A percentile compares a stretch with the other conserved stretches of the same genome.
These are phyloP conservation scores for Lactarius akahatsu DNA, from an alignment of 768 basidiomycete genomes.

Conservation along the genomic window DNA sequence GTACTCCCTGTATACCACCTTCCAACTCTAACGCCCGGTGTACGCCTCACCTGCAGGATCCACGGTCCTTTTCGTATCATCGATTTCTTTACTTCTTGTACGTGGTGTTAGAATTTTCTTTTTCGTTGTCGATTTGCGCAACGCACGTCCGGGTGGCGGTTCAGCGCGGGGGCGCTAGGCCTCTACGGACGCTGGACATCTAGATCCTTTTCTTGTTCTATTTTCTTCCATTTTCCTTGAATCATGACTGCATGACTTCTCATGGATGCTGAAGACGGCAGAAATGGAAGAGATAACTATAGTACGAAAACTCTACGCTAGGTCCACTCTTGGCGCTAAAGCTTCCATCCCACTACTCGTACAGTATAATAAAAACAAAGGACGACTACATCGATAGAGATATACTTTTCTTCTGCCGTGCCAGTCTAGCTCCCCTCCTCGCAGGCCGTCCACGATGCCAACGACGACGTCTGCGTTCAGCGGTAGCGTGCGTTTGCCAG, in stretches of 20 bases:
- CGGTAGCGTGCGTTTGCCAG: too few species aligned
- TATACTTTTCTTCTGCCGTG: too few species aligned
- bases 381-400: too few species aligned
- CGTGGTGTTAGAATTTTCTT: not conserved
- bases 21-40: constrained; percentile 3
- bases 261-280: too few species aligned
- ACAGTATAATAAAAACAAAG: too few species aligned
- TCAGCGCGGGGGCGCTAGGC: not conserved
- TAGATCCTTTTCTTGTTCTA: not conserved
- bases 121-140: not conserved
- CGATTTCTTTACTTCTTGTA: not conserved
- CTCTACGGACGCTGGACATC: not conserved
- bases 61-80: not conserved
- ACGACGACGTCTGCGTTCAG: not conserved
- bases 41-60: not conserved
- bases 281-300: too few species aligned
- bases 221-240: not conserved
- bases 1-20: constrained; percentile 11
- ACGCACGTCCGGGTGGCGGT: constrained; percentile 8
- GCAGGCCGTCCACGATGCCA: not conserved
- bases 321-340: too few species aligned
- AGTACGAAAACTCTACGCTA: too few species aligned
- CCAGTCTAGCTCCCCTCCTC: too few species aligned
- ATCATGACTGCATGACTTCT: too few species aligned
- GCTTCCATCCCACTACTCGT: too few species aligned